Conservation (phyloP, 495 filamentous ascomycete species). For the Clohesyomyces aquaticus region DNA sequence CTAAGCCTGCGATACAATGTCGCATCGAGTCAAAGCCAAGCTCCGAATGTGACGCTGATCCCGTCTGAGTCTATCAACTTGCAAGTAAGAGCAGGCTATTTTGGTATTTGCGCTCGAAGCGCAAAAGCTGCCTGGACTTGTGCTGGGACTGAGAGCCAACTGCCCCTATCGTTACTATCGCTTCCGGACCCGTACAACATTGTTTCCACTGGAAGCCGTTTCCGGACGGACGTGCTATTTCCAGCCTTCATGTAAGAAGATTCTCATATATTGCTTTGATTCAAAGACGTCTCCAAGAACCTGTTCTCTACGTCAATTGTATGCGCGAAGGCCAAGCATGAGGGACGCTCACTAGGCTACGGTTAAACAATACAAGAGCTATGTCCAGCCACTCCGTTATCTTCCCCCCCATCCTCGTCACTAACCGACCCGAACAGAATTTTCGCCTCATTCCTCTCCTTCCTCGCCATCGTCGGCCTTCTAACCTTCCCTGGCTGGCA, state of each 20-base stretch:
- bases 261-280: neutral
- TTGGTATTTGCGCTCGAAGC: conserved; percentile 8
- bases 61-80: neutral
- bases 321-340: too few species aligned
- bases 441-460: neutral
- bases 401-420: neutral
- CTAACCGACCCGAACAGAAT: neutral
- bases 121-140: neutral
- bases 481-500: conserved; percentile 14
- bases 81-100: conserved; percentile 8
- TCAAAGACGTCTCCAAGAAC: neutral
- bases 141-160: neutral
- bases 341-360: too few species aligned
- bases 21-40: neutral
- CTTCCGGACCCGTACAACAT: conserved; percentile 3
- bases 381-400: too few species aligned
- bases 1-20: neutral
- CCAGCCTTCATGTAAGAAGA: conserved; percentile 10
- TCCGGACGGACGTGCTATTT: conserved; percentile 15
- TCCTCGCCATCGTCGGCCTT: neutral
- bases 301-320: too few species aligned
- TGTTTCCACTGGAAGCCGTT: neutral
- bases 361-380: too few species aligned
- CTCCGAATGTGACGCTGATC: neutral
- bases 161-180: neutral